phyloP scores from a whole-genome alignment of 495 filamentous ascomycete species.

The Talaromyces adpressus region DNA sequence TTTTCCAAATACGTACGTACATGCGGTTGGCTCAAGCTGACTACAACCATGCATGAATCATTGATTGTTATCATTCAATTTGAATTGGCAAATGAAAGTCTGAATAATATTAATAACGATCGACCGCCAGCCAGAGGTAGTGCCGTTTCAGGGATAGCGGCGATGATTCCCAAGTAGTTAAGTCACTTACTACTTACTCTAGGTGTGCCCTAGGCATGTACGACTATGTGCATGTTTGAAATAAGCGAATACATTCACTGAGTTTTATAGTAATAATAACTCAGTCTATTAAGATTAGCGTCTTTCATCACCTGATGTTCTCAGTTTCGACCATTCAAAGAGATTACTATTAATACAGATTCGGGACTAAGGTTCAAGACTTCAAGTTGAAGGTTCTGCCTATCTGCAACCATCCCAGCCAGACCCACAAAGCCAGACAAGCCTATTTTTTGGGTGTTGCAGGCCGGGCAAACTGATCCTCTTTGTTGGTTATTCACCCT shows the following conservation, averaged over 20 bases:
- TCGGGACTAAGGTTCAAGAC: too few relatives aligned
- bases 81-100: not conserved
- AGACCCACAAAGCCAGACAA: not conserved
- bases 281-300: not conserved
- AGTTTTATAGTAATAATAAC: not conserved
- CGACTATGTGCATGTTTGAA: not conserved
- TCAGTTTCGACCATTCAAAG: not conserved
- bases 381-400: not conserved
- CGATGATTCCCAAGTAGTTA: not conserved
- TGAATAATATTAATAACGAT: not conserved
- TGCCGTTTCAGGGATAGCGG: not conserved
- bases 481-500: not conserved
- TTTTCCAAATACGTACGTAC: not conserved
- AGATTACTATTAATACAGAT: too few relatives aligned
- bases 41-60: not conserved
- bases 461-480: not conserved
- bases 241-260: not conserved
- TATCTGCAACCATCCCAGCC: not conserved
- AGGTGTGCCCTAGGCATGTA: not conserved
- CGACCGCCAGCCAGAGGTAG: not conserved
- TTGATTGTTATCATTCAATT: not conserved
- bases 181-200: too few relatives aligned
- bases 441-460: not conserved
- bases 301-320: not conserved
- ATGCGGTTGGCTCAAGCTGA: not conserved